Conservation (phyloP, 805 yeast genomes). For the Candida coquimbonensis region DNA sequence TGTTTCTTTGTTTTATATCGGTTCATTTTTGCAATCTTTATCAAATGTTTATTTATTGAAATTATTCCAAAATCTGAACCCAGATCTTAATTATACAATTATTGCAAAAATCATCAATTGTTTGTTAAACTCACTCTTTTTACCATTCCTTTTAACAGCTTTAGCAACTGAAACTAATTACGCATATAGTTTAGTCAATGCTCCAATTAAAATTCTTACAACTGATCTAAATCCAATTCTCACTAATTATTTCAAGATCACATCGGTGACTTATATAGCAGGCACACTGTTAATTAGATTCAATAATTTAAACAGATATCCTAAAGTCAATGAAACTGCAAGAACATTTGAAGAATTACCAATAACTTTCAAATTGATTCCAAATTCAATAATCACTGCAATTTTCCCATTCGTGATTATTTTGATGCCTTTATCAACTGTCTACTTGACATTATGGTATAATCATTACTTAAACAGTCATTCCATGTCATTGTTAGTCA, state of each 20-base stretch:
- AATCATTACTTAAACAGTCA: conserved; percentile 19
- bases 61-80: conserved; percentile 12
- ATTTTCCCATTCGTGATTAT: conserved; percentile 25
- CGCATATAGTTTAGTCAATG: conserved; percentile 17
- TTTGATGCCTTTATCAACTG: conserved; percentile 21
- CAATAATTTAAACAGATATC: background rate
- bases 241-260: conserved; percentile 8
- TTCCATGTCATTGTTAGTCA: conserved; percentile 9
- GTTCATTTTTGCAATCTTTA: conserved; percentile 13
- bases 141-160: conserved; percentile 14
- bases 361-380: conserved; percentile 19
- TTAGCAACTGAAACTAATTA: conserved; percentile 10
- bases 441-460: conserved; percentile 23
- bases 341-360: conserved; percentile 21
- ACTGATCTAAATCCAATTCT: background rate
- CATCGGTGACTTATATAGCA: conserved; percentile 10
- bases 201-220: conserved; percentile 17
- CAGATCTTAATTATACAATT: background rate
- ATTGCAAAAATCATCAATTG: background rate
- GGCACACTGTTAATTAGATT: conserved; percentile 10
- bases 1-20: conserved; percentile 7
- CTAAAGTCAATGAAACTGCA: conserved; percentile 13
- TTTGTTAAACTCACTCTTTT: conserved; percentile 13
- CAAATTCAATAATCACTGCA: conserved; percentile 23
- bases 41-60: conserved; percentile 16